Evolutionary conservation across 2,329 filamentous ascomycete genomes (phyloP), one percentile per base, ranked within the genome.

Genomic region (Xylaria sp.): DNA sequence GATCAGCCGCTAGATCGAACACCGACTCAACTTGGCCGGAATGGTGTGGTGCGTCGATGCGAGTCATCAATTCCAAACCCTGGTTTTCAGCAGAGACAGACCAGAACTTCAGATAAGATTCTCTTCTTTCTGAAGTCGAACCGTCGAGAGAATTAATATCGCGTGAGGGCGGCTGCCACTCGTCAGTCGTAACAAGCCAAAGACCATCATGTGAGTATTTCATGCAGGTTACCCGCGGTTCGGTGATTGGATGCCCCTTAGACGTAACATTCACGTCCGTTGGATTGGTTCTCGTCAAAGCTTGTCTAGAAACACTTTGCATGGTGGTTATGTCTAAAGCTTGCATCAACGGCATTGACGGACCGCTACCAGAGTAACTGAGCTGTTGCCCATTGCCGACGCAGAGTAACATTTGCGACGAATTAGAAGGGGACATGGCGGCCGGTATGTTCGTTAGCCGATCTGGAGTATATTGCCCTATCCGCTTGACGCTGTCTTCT

Each of bases 61-160:
- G 89, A 2, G 94, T 92, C 60, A 93, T 89, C 12, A 99, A 84
- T 68, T 92, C 89, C 85, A 96, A 93, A 73, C 61, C 70, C 76
- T 87, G 76, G 76, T 83, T 76, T 75, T 84, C 75, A 74, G 83
- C 76, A 80, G 87, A 88, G 80, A 92, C 80, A 78, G 90, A 81
- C 96, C 96, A 99, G 78, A 99, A 96, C 77, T 97, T 97, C 58
- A 99, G 84, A 75, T 92, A 92, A 0, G 94, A 87, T 77, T 98
- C 95, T 50, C 86, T 86, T 69, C 83, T 85, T 69, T 85, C 84
- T 36, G 76, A 80, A 60, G 79, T 76, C n/a, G 77, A 79, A 46
- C 79, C 80, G 23, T 83, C 82, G 9, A 92, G 78, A 64, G 86
- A 85, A 45, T 87, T 85, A 15, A 92, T 80, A 76, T 97, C 94